Evolutionary conservation across 2,329 filamentous ascomycete genomes (phyloP).

Genomic region (Colletotrichum australisinense): DNA sequence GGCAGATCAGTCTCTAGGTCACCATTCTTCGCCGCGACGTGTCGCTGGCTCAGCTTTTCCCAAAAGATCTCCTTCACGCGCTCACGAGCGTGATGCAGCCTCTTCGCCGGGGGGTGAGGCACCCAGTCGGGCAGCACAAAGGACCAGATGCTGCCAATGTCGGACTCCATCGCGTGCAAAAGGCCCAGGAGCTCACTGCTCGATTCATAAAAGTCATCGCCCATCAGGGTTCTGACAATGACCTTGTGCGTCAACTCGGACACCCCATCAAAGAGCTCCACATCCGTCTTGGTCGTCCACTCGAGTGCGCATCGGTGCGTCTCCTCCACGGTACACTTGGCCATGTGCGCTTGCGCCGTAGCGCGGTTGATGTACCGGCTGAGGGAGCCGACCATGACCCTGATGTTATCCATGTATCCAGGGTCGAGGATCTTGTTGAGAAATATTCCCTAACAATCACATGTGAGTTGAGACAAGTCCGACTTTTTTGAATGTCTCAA

Average conservation of each 20-base stretch:
- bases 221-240: conserved; percentile 34
- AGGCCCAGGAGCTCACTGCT: conserved; percentile 32
- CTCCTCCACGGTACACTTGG: conserved; percentile 33
- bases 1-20: conserved; percentile 13
- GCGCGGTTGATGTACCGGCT: conserved; percentile 29
- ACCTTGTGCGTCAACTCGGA: conserved; percentile 34
- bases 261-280: conserved; percentile 31
- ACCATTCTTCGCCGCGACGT: conserved; percentile 12
- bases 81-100: conserved; percentile 28
- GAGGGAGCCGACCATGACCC: conserved; percentile 23
- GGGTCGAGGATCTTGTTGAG: conserved; percentile 36
- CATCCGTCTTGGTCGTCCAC: conserved; percentile 18
- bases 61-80: conserved; percentile 36
- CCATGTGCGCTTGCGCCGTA: conserved; percentile 20
- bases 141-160: conserved; percentile 25
- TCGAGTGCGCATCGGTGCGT: conserved; percentile 33
- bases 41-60: conserved; percentile 33
- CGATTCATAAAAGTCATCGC: conserved; percentile 37
- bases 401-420: conserved; percentile 33
- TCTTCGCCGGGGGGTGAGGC: conserved; percentile 30
- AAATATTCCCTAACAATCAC: conserved; percentile 23
- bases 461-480: conserved; percentile 9
- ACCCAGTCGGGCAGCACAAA: conserved; percentile 35
- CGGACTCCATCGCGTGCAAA: conserved; percentile 33
- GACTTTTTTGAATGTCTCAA: conserved; percentile 15